Evolutionary conservation across 441 rosid species (phyloP).

Genomic region (Aleurites moluccanus): DNA sequence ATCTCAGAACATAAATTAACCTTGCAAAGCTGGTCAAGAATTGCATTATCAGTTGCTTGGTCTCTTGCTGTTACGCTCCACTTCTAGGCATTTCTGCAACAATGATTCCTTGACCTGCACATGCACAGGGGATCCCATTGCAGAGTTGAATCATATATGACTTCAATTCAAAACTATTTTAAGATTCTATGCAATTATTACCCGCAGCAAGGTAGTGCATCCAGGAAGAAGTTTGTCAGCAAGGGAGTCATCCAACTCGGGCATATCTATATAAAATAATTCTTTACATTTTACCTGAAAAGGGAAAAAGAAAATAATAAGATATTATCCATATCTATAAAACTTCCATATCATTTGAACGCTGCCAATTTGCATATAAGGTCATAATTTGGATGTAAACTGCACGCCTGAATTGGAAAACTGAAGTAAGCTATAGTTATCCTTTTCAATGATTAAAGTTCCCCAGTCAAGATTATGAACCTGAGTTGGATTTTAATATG

Average conservation of each 20-base stretch:
- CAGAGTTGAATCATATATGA: not conserved
- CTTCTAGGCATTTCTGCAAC: slow-evolving; percentile 64
- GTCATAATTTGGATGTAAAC: not conserved
- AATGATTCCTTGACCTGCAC: slow-evolving; percentile 75
- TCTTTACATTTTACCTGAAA: slow-evolving; percentile 81
- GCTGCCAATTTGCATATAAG: not conserved
- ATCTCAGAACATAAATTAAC: slow-evolving; percentile 37
- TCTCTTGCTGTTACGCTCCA: slow-evolving; percentile 80
- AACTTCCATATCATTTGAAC: not conserved
- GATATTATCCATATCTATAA: not conserved
- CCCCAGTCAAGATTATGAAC: too few species aligned
- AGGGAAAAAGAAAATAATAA: slow-evolving; percentile 10
- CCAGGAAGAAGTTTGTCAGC: slow-evolving; percentile 88
- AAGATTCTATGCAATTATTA: slow-evolving; percentile 25
- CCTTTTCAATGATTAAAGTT: too few species aligned
- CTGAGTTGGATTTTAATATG: slow-evolving; percentile 3
- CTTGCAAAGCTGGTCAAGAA: slow-evolving; percentile 83
- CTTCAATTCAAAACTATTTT: not conserved
- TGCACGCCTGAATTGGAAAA: not conserved
- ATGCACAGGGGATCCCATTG: slow-evolving; percentile 20
- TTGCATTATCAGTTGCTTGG: slow-evolving; percentile 92
- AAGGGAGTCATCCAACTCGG: slow-evolving; percentile 69
- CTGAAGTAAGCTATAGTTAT: too few species aligned
- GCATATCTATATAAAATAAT: slow-evolving; percentile 78
- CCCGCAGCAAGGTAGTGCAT: slow-evolving; percentile 74